Evolutionary conservation across 306 rosid genomes (phyloP).

Genomic region (Betula pendula): DNA sequence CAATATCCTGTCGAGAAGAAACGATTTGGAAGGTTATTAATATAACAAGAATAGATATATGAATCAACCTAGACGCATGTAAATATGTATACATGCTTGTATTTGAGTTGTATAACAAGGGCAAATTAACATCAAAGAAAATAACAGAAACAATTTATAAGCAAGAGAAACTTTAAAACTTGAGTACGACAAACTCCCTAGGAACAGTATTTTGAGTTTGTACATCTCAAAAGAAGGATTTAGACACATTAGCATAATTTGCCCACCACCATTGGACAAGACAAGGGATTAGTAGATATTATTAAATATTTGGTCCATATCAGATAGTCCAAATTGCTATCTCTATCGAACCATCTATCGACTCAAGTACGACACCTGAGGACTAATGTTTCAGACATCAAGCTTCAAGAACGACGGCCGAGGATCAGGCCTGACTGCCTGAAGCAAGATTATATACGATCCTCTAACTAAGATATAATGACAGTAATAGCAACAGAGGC

Average conservation of each 20-base stretch:
- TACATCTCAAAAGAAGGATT: not conserved
- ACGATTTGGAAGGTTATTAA: constrained; percentile 7
- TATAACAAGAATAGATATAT: not conserved
- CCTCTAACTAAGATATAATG: not conserved
- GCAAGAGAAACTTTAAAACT: not conserved
- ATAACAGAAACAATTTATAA: not conserved
- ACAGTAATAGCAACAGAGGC: no score
- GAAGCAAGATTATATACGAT: not conserved
- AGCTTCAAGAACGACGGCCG: not conserved
- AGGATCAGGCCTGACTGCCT: not conserved
- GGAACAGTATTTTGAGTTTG: not conserved
- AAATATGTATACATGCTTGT: not conserved
- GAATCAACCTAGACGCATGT: not conserved
- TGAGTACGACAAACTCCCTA: not conserved
- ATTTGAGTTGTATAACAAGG: not conserved
- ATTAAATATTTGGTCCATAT: not conserved
- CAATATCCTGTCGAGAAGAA: constrained; percentile 70
- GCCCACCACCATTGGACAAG: not conserved
- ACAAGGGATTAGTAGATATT: not conserved
- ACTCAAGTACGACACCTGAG: not conserved
- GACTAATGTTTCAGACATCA: not conserved
- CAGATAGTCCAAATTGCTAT: not conserved
- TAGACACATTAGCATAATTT: not conserved
- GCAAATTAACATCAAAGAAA: not conserved
- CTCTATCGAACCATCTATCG: no score